A percentile compares a stretch with the other conserved stretches of the same genome.
Evolutionary conservation across 2,329 filamentous ascomycete species (phyloP).

Genomic region (Penicillium sp.): DNA sequence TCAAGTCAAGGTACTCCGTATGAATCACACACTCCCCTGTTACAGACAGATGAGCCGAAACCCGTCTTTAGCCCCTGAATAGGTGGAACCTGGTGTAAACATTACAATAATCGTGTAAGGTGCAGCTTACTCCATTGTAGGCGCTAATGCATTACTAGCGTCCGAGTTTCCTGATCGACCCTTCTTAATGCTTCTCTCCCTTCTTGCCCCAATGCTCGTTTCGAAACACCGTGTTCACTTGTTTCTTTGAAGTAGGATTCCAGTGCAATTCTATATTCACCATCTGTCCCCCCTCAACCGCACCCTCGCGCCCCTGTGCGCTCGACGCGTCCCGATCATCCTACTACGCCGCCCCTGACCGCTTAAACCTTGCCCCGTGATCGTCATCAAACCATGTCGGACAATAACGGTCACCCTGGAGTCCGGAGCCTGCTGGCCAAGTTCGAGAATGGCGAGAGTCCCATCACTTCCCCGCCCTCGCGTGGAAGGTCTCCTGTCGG

Average conservation of each 20-base stretch:
- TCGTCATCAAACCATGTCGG: conserved; percentile 15
- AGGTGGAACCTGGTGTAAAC: neutral
- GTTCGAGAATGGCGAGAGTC: conserved; percentile 67
- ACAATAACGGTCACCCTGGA: conserved; percentile 38
- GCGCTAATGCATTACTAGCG: conserved; percentile 19
- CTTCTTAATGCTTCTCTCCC: conserved; percentile 12
- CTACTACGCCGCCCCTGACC: conserved; percentile 19
- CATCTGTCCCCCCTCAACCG: neutral
- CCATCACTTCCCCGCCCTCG: conserved; percentile 57
- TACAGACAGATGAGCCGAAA: conserved; percentile 3
- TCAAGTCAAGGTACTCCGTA: neutral
- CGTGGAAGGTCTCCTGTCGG: conserved; percentile 63
- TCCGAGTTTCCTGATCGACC: conserved; percentile 13
- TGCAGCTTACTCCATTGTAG: conserved; percentile 12
- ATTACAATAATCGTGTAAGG: conserved; percentile 2
- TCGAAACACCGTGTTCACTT: conserved; percentile 16
- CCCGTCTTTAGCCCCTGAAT: conserved; percentile 5
- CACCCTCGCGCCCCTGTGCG: conserved; percentile 7
- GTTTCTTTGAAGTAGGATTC: neutral
- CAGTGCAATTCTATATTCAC: neutral
- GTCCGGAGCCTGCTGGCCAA: conserved; percentile 72
- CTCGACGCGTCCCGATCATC: conserved; percentile 7
- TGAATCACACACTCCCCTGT: no score
- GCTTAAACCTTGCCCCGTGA: neutral
- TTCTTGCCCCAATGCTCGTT: conserved; percentile 6